Evolutionary conservation across 2,329 filamentous ascomycete species (phyloP), one percentile per base, ranked within the genome.

Genomic region (Parastagonospora avenae): DNA sequence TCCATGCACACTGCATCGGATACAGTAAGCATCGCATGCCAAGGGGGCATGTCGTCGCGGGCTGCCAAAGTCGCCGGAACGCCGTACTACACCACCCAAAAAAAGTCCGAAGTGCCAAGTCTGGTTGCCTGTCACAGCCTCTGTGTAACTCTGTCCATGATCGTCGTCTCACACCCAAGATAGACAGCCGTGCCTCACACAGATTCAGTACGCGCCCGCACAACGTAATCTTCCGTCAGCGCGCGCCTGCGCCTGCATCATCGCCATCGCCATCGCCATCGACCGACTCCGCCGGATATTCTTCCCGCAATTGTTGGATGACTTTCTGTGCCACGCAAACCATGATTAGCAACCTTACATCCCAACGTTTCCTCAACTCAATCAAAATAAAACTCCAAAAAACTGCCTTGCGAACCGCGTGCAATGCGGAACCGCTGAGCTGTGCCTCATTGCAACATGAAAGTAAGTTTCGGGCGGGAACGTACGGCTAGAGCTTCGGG

Each of bases 401-500:
- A 35, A 29, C 24, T 44, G 42, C 32, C 31, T 29, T 14, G 9
- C 36, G 42, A 48, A 51, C 53, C 54, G 54, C 52, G 59, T 49
- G 54, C 24, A 15, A 38, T 48, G 50, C 46, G 42, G 44, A 31
- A 44, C 28, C 50, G 42, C 28, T 42, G 48, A 42, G 42, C 42
- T 55, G 42, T 53, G 52, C 52, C 48, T 41, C 50, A 38, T 1
- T 38, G 16, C 9, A 27, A 47, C 24, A 35, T 36, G 33, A 36
- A 29, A 27, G 37, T n/a, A 32, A 10, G 16, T n/a, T 42, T 14
- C 19, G 14, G n/a, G 40, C 31, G 29, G 33, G 15, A 55, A 78
- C 91, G 69, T 82, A 97, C 94, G 19, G 93, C 92, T 29, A 99
- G 80, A 1, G 93, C 94, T 73, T 97, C 93, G 0, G 94, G 94